Evolutionary conservation across 441 rosid genomes (phyloP).

Genomic region (Capsella rubella): DNA sequence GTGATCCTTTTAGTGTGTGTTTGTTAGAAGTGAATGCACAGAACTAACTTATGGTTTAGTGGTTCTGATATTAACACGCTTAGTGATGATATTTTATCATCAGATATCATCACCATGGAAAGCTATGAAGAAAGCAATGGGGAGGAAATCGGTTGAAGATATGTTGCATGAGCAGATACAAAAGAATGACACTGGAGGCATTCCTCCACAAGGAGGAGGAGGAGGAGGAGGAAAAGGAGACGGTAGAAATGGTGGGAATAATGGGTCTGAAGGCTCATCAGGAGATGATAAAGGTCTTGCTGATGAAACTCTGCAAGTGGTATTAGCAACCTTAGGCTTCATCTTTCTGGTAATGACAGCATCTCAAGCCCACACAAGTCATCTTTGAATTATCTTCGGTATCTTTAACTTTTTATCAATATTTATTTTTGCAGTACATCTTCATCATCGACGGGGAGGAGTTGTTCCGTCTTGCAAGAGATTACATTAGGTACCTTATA

Average conservation of each 20-base stretch:
- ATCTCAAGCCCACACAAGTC: not conserved
- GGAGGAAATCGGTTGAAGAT: conserved; percentile 68
- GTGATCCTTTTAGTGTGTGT: not conserved
- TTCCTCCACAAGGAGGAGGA: conserved; percentile 64
- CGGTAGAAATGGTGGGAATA: conserved; percentile 44
- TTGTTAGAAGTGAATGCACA: conserved; percentile 7
- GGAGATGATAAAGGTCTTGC: conserved; percentile 44
- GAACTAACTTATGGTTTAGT: not conserved
- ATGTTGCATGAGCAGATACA: conserved; percentile 66
- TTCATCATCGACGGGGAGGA: conserved; percentile 70
- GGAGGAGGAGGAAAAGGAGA: conserved; percentile 47
- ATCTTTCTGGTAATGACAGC: conserved; percentile 60
- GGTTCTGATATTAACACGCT: conserved; percentile 10
- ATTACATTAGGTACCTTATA: conserved; percentile 61
- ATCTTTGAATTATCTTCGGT: not conserved
- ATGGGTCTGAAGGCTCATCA: conserved; percentile 42
- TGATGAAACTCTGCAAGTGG: conserved; percentile 72
- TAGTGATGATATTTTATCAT: conserved; percentile 17
- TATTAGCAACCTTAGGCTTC: conserved; percentile 75
- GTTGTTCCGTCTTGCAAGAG: conserved; percentile 59
- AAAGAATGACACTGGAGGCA: conserved; percentile 58
- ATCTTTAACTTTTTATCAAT: conserved; percentile 5
- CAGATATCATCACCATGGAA: conserved; percentile 62
- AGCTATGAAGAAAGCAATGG: conserved; percentile 54
- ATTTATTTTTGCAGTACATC: conserved; percentile 53